A percentile compares a stretch with the other conserved stretches of the same genome.
Conservation (phyloP, 2,329 filamentous ascomycete genomes). For the Diaporthe ampelina region DNA sequence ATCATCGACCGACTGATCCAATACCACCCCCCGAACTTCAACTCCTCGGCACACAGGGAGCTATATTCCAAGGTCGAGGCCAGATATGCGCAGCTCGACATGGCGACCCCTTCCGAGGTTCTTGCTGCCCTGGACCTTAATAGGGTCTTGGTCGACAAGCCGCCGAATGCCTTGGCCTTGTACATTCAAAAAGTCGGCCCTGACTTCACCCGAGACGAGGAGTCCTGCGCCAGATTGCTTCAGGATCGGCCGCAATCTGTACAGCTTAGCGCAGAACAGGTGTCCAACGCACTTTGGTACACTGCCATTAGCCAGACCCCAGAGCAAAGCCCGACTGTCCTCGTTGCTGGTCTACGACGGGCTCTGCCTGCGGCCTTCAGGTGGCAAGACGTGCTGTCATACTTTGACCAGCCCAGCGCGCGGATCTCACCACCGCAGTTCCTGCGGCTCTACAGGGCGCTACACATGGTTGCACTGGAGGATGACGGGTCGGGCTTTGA, state of each 20-base stretch:
- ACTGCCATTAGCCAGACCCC: conserved; percentile 70
- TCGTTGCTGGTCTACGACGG: conserved; percentile 75
- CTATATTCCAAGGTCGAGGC: conserved; percentile 75
- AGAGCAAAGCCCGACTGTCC: conserved; percentile 63
- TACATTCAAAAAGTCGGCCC: conserved; percentile 82
- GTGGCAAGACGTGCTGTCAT: conserved; percentile 80
- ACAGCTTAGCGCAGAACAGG: conserved; percentile 83
- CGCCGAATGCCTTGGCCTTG: conserved; percentile 70
- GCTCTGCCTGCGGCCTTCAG: conserved; percentile 74
- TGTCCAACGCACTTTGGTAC: conserved; percentile 83
- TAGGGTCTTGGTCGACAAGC: conserved; percentile 72
- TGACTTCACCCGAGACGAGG: conserved; percentile 81
- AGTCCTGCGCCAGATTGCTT: conserved; percentile 71
- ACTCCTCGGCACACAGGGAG: conserved; percentile 79
- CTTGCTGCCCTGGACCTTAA: conserved; percentile 79
- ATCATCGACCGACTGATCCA: conserved; percentile 90
- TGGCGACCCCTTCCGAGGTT: conserved; percentile 77
- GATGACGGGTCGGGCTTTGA: conserved; percentile 74
- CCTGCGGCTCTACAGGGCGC: conserved; percentile 81
- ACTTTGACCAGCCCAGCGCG: conserved; percentile 85
- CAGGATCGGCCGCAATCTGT: conserved; percentile 66
- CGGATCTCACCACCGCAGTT: conserved; percentile 86
- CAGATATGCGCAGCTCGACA: conserved; percentile 76
- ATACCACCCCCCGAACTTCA: conserved; percentile 88
- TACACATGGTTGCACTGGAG: conserved; percentile 79